Percentiles rank a stretch among this genome's conserved stretches.
Conservation (phyloP, 495 filamentous ascomycete species). For the Evernia prunastri region DNA sequence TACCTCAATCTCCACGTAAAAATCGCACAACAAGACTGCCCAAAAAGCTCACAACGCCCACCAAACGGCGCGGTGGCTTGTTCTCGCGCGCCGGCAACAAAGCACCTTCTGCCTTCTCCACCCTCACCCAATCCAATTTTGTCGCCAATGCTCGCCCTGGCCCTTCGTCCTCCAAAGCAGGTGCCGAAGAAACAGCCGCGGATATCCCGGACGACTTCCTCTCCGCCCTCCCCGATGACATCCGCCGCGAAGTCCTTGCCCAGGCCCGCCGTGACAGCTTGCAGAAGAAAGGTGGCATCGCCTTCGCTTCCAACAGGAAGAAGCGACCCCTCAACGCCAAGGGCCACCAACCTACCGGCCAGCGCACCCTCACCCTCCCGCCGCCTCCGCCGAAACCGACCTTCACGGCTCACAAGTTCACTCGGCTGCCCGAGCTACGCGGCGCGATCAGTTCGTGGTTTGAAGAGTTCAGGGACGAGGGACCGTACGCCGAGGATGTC, state of each 20-base stretch:
- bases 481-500: slow-evolving; percentile 73
- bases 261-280: slow-evolving; percentile 58
- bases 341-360: slow-evolving; percentile 25
- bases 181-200: slow-evolving; percentile 21
- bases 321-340: slow-evolving; percentile 9
- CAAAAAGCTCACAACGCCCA: slow-evolving; percentile 50
- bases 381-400: slow-evolving; percentile 51
- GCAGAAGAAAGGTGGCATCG: slow-evolving; percentile 37
- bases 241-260: slow-evolving; percentile 67
- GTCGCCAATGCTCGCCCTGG: slow-evolving; percentile 31
- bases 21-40: slow-evolving; percentile 37
- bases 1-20: slow-evolving; percentile 55
- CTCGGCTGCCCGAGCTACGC: slow-evolving; percentile 48
- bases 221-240: slow-evolving; percentile 71
- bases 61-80: slow-evolving; percentile 49
- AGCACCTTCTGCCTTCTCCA: slow-evolving; percentile 35
- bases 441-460: slow-evolving; percentile 62
- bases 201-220: slow-evolving; percentile 67
- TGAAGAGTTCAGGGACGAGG: slow-evolving; percentile 55
- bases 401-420: slow-evolving; percentile 59
- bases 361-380: slow-evolving; percentile 43
- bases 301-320: slow-evolving; percentile 24
- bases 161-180: neutral
- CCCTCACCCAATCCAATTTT: slow-evolving; percentile 62
- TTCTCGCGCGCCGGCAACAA: slow-evolving; percentile 43